Conservation (phyloP, 2,329 filamentous ascomycete species). For the Colletotrichum coccodes region DNA sequence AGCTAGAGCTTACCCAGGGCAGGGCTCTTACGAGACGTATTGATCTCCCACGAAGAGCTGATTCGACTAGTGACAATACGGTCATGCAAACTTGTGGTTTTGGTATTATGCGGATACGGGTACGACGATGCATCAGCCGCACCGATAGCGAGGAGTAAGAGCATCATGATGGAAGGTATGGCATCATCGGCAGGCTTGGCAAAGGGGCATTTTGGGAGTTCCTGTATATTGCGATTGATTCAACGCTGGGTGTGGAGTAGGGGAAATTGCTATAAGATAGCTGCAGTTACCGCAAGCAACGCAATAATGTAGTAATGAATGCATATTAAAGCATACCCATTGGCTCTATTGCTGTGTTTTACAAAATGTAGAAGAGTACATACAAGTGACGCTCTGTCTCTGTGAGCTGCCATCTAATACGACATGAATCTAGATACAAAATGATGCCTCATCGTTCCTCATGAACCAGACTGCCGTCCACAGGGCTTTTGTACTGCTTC, state of each 20-base stretch:
- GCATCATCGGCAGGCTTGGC: background rate
- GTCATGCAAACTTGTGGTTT: constrained; percentile 41
- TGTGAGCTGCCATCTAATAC: background rate
- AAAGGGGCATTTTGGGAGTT: constrained; percentile 1
- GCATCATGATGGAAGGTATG: background rate
- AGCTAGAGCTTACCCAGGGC: constrained; percentile 51
- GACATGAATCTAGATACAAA: no score
- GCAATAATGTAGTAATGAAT: background rate
- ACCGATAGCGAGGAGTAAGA: background rate
- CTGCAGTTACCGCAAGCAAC: background rate
- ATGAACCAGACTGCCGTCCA: constrained; percentile 62
- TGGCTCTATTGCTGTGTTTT: background rate
- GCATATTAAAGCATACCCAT: background rate
- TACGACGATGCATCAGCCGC: background rate
- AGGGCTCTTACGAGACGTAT: constrained; percentile 40
- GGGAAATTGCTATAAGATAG: background rate
- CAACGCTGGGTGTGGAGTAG: background rate
- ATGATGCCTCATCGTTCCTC: constrained; percentile 7
- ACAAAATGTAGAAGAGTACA: background rate
- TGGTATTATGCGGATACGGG: background rate
- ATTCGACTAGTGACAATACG: constrained; percentile 6
- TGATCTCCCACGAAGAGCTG: constrained; percentile 19
- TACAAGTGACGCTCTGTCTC: background rate
- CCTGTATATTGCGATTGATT: background rate
- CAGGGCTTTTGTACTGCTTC: constrained; percentile 61